Percentiles rank a stretch among this genome's conserved stretches.
Evolutionary conservation across 2,329 filamentous ascomycete genomes (phyloP).

Genomic region (Trematosphaeria pertusa): DNA sequence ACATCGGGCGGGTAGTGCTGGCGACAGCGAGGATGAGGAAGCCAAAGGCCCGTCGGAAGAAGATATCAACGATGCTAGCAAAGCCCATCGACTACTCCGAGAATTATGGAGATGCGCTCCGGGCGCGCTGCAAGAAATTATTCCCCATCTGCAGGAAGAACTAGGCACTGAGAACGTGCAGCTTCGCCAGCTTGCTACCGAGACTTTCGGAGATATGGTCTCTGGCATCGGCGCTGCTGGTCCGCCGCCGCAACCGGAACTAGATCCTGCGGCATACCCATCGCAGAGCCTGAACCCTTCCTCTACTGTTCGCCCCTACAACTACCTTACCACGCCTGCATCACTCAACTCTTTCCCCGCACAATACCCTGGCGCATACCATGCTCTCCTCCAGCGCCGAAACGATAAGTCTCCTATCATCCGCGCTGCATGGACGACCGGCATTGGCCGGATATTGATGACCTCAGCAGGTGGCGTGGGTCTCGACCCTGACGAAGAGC

Average conservation of each 20-base stretch:
- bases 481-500: constrained; percentile 82
- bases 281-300: constrained; percentile 64
- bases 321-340: constrained; percentile 79
- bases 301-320: constrained; percentile 48
- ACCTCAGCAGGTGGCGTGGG: constrained; percentile 92
- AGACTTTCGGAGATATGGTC: constrained; percentile 94
- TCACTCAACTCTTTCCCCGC: constrained; percentile 91
- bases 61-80: constrained; percentile 85
- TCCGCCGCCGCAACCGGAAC: constrained; percentile 71
- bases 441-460: constrained; percentile 83
- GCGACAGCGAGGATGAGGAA: constrained; percentile 53
- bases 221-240: constrained; percentile 92
- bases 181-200: constrained; percentile 84
- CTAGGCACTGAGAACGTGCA: constrained; percentile 88
- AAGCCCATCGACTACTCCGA: constrained; percentile 86
- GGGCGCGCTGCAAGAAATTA: constrained; percentile 86
- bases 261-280: constrained; percentile 89
- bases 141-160: constrained; percentile 92
- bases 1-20: constrained; percentile 38
- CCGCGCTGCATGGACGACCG: constrained; percentile 84
- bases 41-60: constrained; percentile 74
- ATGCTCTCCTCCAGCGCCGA: constrained; percentile 81
- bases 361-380: constrained; percentile 78
- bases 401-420: constrained; percentile 87
- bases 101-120: constrained; percentile 95